Evolutionary conservation across 2,329 filamentous ascomycete species (phyloP), one percentile per base, ranked within the genome.

Genomic region (Xylariomycetidae sp.): DNA sequence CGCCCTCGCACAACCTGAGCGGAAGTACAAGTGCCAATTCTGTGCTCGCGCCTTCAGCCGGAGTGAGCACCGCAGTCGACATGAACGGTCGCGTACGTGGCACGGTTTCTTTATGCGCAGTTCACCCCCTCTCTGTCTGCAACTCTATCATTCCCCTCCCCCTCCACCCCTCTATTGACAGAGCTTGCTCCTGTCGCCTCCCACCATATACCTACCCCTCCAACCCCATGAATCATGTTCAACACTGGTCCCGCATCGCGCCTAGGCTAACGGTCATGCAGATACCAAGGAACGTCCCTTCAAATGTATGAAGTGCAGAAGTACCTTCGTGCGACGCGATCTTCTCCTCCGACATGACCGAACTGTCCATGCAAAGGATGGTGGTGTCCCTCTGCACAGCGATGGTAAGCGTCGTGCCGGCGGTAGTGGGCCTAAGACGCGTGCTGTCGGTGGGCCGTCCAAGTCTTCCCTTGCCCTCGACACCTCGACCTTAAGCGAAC

Each of bases 1-100:
- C 48, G 72, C 82, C 42, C 67, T 81, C 51, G 82, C 79, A 40
- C 53, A 52, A 51, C 87, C 89, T 36, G 92, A 96, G 71, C 90
- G 93, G 72, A 95, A 95, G 67, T 98, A 98, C 79, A 95, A 96
- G 64, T 98, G 92, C 70, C 88, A 95, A 72, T 96, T 95, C 65
- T 96, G 92, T 71, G 89, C 89, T 67, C 78, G 92, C 63, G 92
- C 92, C 45, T 98, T 98, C 63, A 95, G 89, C 68, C 76, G 92
- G 62, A 95, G 88, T 63, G 92, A 98, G 65, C 92, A 98, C 64
- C 79, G 92, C 53, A 95, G 88, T 66, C 77, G 92, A 64, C 92
- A 98, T 65, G 92, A 98, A 67, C 78, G 92, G 67, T 95, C 88
- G 61, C 92, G 92, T 96, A 92, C 73, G 90, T 90, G 43, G 36